Base-by-base conservation (phyloP, 2,329 filamentous ascomycete genomes). In the Hymenoscyphus fructigenus region DNA sequence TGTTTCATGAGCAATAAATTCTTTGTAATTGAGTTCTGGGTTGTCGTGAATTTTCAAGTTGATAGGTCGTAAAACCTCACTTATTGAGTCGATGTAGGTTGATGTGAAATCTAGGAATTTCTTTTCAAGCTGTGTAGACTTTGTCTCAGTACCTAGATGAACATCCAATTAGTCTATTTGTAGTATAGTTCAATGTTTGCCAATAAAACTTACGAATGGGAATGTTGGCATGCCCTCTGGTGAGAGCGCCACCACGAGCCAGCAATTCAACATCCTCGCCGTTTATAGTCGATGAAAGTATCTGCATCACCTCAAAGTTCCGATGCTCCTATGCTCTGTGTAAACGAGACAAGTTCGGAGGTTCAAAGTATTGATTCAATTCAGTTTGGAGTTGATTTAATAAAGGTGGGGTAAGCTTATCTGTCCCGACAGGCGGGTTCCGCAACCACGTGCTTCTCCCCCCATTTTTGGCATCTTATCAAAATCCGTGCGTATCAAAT, bases 1-100 rank as follows among this genome's bases (percentile, higher is more conserved):
- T 3, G 79, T 76, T 15, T 81, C 77, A 68, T 86, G 83, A 0
- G 84, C 84, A 20, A 77, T 78, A 70, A 79, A 74, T 67, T 86
- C 84, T 61, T 84, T 71, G 70, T 81, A 86, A 2, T 78, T 80
- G 0, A 83, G 74, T 70, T 86, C 84, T 0, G 84, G 84, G 63
- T 85, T 77, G n/a, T 76, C 75, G 70, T 77, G 78, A 60, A 82
- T 81, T 63, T 79, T 79, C 50, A 81, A 79, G 72, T 81, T 84
- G 63, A 85, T 74, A 3, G 73, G 74, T 73, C 82, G 80, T 15
- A 85, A 71, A 1, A 71, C 71, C 9, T 75, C 70, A 28, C 75
- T 78, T 17, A 81, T 72, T 14, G 66, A 71, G 53, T 83, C 77
- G 9, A 82, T 76, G 36, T 78, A 77, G 0, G 69, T 72, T 0